Evolutionary conservation across 2,329 filamentous ascomycete species (phyloP), one percentile per base, ranked within the genome.

Genomic region (Paecilomyces dactylethromorphus): DNA sequence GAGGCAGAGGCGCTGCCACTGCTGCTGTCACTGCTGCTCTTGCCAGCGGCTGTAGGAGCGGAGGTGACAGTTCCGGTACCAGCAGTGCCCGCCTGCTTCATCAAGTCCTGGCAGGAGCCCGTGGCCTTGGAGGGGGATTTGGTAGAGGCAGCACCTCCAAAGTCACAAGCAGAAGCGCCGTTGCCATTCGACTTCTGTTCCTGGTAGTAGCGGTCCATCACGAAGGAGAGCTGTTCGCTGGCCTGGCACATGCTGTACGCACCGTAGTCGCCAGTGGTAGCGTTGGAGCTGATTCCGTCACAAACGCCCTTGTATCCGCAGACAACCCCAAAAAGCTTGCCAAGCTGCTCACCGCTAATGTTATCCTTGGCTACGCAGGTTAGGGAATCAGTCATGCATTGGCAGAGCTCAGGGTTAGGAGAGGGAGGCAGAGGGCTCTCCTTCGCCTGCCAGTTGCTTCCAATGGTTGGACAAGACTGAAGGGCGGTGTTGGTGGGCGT

Each of bases 371-470:
- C 85, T 29, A 83, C 82, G 78, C 94, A 99, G 60, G 79, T 78
- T 59, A 96, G 79, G 52, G 85, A 86, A 63, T 84, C 79, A 74
- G 84, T 83, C 90, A 96, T 96, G 84, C 94, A 99, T 59, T 81
- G 75, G 83, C 94, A 99, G 53, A 96, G 86, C 52, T 85, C 70
- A 53, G 84, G 71, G 78, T 97, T 91, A 63, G 92, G 92, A 11
- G 84, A 84, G 10, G 92, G 93, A 29, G 94, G 94, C 33, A 99
- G 90, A 59, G 78, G 79, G 51, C 82, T 80, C 32, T 62, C 58
- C 62, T 83, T 81, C 56, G 90, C 89, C 65, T 82, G 79, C 93
- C 94, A 99, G 69, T 78, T 79, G 39, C 75, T 65, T 66, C 75
- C 79, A 59, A 87, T 76, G 15, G 78, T 78, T 24, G 94, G 94